Base-by-base conservation (phyloP, 2,329 filamentous ascomycete genomes). In the Exophiala calicioides region DNA sequence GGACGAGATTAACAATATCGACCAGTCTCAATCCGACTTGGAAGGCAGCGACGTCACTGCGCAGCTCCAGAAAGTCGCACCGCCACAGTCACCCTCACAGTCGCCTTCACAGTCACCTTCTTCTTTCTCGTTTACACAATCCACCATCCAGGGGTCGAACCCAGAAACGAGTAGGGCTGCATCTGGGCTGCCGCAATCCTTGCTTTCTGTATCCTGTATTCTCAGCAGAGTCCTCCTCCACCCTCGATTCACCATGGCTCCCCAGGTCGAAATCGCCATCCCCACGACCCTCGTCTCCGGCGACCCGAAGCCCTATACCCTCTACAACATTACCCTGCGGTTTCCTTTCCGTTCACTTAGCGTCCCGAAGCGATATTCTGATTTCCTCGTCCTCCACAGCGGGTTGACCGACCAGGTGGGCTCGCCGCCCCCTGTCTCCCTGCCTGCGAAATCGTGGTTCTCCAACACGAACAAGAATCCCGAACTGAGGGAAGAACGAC, bases 391-490 rank as follows among this genome's bases (percentile, higher is more conserved):
- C 43, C 76, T 85, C 45, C 73, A 85, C 64, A 63, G 64, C 3
- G 64, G 70, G 2, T 69, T 84, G 5, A 67, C 67, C 24, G 68
- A 71, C 16, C 73, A 80, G 55, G 72, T 75, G 5, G 74, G 72
- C 53, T 52, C 65, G 8, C 57, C 76, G 6, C 80, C 81, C 2
- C 80, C 81, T 0, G 67, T 66, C 0, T 56, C 77, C 0, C 68
- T 84, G 0, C 81, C 81, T 1, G 62, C 69, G 0, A 85, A 85
- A 60, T 77, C 76, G 8, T 84, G 80, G 80, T 75, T 84, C 48
- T 66, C 76, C 24, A 71, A 72, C 49, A 83, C 80, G 0, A 68
- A 76, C 19, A 75, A 73, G 52, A 81, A 78, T 50, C 68, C 78
- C 3, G 68, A 70, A 13, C 71, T 81, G 36, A 75, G 79, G 21